Evolutionary conservation across 108 stramenopile genomes (phyloP).

Genomic region (Nitzschia sp.): DNA sequence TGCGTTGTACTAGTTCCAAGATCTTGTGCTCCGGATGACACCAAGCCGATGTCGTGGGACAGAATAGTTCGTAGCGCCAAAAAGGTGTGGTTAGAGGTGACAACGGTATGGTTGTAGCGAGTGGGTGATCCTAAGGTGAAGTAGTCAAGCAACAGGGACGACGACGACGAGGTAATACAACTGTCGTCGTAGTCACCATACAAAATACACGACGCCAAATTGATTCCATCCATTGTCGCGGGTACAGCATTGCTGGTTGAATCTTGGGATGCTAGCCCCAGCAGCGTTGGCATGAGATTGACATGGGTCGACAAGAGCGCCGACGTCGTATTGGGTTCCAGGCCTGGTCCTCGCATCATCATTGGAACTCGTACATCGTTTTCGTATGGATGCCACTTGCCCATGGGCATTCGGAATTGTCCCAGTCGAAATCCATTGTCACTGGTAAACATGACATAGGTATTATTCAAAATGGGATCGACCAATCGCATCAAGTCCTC

Average conservation of each 20-base stretch:
- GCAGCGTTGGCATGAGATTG: constrained; percentile 53
- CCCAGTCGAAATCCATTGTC: constrained; percentile 64
- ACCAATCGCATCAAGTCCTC: constrained; percentile 27
- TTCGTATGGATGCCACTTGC: constrained; percentile 53
- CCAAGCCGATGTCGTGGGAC: background rate
- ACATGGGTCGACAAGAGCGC: constrained; percentile 36
- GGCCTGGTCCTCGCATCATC: constrained; percentile 48
- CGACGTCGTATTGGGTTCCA: constrained; percentile 17
- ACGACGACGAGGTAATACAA: background rate
- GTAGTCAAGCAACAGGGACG: constrained; percentile 33
- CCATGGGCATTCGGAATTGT: constrained; percentile 40
- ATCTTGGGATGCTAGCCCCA: constrained; percentile 27
- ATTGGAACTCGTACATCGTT: constrained; percentile 49
- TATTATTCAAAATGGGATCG: constrained; percentile 23
- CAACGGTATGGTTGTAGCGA: constrained; percentile 40
- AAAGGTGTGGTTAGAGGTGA: constrained; percentile 46
- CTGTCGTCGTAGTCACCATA: background rate
- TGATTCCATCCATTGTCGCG: constrained; percentile 47
- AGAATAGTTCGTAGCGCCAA: constrained; percentile 28
- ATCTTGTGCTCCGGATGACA: background rate
- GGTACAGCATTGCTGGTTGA: constrained; percentile 20
- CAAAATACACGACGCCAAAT: constrained; percentile 30
- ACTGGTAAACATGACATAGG: constrained; percentile 50
- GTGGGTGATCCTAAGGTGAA: constrained; percentile 30
- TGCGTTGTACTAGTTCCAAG: background rate